Percentiles rank a stretch among this genome's conserved stretches.
Conservation (phyloP, 805 yeast genomes). For the Teunomyces atbi region DNA sequence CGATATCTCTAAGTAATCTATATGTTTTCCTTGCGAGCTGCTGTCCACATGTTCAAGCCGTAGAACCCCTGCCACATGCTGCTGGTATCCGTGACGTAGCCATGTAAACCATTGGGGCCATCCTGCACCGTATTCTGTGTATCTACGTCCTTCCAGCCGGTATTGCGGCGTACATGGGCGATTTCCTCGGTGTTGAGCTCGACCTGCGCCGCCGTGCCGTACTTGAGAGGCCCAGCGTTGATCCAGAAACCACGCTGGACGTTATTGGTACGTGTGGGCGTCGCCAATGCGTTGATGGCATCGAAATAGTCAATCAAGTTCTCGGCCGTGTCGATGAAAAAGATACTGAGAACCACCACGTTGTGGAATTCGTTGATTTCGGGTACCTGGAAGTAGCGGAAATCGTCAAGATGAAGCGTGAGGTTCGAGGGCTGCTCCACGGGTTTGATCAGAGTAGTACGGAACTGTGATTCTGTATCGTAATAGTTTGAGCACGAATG, state of each 20-base stretch:
- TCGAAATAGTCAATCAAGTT: conserved; percentile 75
- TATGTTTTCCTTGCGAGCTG: conserved; percentile 31
- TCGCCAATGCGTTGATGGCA: conserved; percentile 48
- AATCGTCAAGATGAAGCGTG: conserved; percentile 57
- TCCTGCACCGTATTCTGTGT: conserved; percentile 12
- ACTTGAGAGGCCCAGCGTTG: conserved; percentile 88
- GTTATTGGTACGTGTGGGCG: conserved; percentile 26
- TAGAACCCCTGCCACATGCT: conserved; percentile 80
- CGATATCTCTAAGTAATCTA: conserved; percentile 20
- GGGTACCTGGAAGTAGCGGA: conserved; percentile 48
- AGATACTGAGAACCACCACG: conserved; percentile 63
- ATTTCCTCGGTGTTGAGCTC: conserved; percentile 78
- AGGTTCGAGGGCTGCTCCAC: conserved; percentile 47
- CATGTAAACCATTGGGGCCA: conserved; percentile 39
- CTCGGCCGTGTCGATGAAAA: conserved; percentile 91
- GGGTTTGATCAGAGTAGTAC: conserved; percentile 36
- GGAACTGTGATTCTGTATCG: conserved; percentile 46
- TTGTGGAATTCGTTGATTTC: conserved; percentile 34
- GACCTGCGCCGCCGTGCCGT: conserved; percentile 79
- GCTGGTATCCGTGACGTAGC: conserved; percentile 63
- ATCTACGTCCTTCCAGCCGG: conserved; percentile 61
- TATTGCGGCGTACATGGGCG: conserved; percentile 42
- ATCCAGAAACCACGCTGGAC: conserved; percentile 68
- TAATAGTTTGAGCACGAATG: conserved; percentile 71
- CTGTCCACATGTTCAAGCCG: conserved; percentile 60